A percentile compares a stretch with the other conserved stretches of the same genome.
Evolutionary conservation across 2,329 filamentous ascomycete genomes (phyloP).

Genomic region (Sclerotinia minor): DNA sequence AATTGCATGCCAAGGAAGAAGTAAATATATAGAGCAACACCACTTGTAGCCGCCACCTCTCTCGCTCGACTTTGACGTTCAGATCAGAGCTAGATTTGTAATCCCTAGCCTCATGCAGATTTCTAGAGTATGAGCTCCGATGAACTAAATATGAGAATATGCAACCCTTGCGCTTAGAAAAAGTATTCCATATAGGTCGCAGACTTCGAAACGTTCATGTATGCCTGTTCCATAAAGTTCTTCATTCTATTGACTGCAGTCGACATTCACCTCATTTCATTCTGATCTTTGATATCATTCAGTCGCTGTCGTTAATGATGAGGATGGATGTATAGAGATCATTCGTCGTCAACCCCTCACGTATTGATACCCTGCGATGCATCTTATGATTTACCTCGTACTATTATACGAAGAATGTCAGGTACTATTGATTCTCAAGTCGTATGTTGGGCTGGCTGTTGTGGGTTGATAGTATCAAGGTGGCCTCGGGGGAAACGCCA

Average conservation of each 20-base stretch:
- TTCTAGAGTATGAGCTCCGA: not conserved
- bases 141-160: too few species aligned
- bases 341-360: not conserved
- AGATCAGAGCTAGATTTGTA: not conserved
- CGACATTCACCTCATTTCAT: not conserved
- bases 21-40: not conserved
- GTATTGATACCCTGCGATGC: too few species aligned
- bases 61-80: not conserved
- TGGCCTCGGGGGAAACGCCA: too few species aligned
- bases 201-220: not conserved
- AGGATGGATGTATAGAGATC: not conserved
- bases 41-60: not conserved
- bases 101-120: not conserved
- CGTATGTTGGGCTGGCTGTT: not conserved
- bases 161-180: not conserved
- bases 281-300: not conserved
- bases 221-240: too few species aligned
- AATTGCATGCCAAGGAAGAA: not conserved
- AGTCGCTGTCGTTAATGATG: not conserved
- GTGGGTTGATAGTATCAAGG: not conserved
- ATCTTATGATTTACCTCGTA: not conserved
- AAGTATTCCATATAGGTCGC: not conserved
- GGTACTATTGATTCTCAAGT: not conserved
- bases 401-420: not conserved
- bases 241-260: too few species aligned